Evolutionary conservation across 306 rosid species (phyloP).

Genomic region (Prosopis cineraria): DNA sequence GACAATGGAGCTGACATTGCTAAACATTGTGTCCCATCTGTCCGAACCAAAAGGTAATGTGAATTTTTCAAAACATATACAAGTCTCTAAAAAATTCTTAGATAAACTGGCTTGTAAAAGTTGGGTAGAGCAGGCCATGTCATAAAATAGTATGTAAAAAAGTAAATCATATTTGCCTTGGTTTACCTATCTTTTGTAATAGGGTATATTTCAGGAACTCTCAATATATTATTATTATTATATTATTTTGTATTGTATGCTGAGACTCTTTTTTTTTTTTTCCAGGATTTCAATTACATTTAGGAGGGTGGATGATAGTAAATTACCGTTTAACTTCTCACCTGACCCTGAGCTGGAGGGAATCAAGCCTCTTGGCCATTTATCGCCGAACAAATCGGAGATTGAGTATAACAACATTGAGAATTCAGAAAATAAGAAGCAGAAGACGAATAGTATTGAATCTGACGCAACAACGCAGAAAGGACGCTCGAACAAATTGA

Average conservation of each 20-base stretch:
- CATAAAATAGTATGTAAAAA: background rate
- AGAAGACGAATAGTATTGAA: background rate
- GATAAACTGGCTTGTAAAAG: background rate
- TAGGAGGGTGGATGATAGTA: slow-evolving; percentile 58
- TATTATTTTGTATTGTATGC: background rate
- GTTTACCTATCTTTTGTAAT: background rate
- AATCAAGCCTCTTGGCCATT: slow-evolving; percentile 40
- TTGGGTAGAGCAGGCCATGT: background rate
- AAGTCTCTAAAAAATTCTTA: background rate
- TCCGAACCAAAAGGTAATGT: slow-evolving; percentile 49
- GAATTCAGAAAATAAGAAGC: slow-evolving; percentile 19
- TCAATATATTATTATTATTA: background rate
- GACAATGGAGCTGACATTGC: slow-evolving; percentile 63
- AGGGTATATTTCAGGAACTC: background rate
- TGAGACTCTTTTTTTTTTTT: background rate
- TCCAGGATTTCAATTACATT: slow-evolving; percentile 71
- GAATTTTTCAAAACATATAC: background rate
- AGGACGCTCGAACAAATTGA: background rate
- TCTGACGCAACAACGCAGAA: background rate
- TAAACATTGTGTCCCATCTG: slow-evolving; percentile 63
- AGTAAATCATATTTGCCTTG: background rate
- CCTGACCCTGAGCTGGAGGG: slow-evolving; percentile 47
- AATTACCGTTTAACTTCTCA: slow-evolving; percentile 45
- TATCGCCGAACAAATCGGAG: slow-evolving; percentile 7
- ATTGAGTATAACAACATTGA: background rate